A percentile compares a stretch with the other conserved stretches of the same genome.
These are phyloP conservation scores for Vitis cinerea DNA, from an alignment of 164 flowering plant genomes.

Conservation along the genomic window DNA sequence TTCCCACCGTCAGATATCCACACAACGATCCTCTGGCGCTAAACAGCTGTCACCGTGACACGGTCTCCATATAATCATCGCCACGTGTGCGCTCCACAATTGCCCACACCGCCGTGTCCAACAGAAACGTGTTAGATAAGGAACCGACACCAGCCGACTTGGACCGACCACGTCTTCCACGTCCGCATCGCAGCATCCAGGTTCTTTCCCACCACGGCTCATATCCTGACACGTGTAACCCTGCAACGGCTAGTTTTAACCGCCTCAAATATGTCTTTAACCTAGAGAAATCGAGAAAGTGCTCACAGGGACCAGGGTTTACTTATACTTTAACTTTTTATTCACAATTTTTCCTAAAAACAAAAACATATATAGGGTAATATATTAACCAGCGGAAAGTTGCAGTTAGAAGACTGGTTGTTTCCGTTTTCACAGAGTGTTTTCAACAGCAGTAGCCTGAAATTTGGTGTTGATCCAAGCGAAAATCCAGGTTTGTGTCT, in stretches of 20 bases:
- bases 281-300: neutral
- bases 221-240: conserved; percentile 26
- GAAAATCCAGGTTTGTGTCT: too few relatives aligned
- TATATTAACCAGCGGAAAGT: too few relatives aligned
- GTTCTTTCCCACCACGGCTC: conserved; percentile 17
- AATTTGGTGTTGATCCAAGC: too few relatives aligned
- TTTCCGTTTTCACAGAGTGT: too few relatives aligned
- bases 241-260: conserved; percentile 40
- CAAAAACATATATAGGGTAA: too few relatives aligned
- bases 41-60: neutral
- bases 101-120: neutral
- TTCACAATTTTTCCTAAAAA: too few relatives aligned
- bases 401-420: too few relatives aligned
- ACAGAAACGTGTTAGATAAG: conserved; percentile 17
- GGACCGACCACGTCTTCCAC: conserved; percentile 42
- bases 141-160: conserved; percentile 27
- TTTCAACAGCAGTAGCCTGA: too few relatives aligned
- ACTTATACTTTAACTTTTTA: too few relatives aligned
- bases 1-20: too few relatives aligned
- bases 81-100: neutral
- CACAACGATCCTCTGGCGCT: too few relatives aligned
- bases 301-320: too few relatives aligned
- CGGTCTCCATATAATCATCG: neutral
- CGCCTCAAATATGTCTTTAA: conserved; percentile 7
- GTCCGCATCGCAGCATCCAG: conserved; percentile 22